Percentiles rank a stretch among this genome's conserved stretches.
Conservation (phyloP, 139 green algal species). For the Chlamydomonas incerta region DNA sequence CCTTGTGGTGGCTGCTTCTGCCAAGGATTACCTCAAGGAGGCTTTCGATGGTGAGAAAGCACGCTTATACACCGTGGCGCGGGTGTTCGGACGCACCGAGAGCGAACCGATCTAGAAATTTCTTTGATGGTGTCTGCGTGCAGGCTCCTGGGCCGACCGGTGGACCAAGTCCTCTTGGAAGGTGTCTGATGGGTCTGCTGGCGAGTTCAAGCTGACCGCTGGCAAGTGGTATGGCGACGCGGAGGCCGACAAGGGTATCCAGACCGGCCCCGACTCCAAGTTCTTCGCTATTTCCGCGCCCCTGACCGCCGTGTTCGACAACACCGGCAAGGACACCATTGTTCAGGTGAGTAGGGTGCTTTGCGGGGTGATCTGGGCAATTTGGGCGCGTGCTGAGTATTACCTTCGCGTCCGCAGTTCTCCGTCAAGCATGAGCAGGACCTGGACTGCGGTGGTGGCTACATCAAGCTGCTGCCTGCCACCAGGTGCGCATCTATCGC, state of each 20-base stretch:
- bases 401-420: slow-evolving; percentile 67
- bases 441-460: slow-evolving; percentile 92
- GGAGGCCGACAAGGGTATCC: slow-evolving; percentile 78
- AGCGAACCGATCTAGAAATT: slow-evolving; percentile 11
- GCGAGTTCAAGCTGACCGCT: slow-evolving; percentile 75
- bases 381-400: too few species aligned
- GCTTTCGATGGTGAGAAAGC: slow-evolving; percentile 73
- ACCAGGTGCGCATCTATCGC: neutral
- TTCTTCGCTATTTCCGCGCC: slow-evolving; percentile 80
- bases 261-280: slow-evolving; percentile 83
- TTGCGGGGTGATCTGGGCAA: too few species aligned
- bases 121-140: neutral
- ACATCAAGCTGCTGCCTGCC: slow-evolving; percentile 89
- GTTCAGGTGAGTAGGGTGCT: slow-evolving; percentile 68
- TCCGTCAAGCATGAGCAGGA: slow-evolving; percentile 92
- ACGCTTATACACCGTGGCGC: neutral
- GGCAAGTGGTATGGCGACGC: slow-evolving; percentile 80
- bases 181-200: slow-evolving; percentile 69
- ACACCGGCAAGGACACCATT: slow-evolving; percentile 89
- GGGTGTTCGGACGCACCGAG: neutral
- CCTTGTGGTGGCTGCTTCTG: slow-evolving; percentile 41
- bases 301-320: slow-evolving; percentile 77
- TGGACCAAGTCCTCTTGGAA: slow-evolving; percentile 86
- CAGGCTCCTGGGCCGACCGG: slow-evolving; percentile 76
- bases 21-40: slow-evolving; percentile 81